Evolutionary conservation across 2,329 filamentous ascomycete species (phyloP).

Genomic region (Pseudogymnoascus sp.): DNA sequence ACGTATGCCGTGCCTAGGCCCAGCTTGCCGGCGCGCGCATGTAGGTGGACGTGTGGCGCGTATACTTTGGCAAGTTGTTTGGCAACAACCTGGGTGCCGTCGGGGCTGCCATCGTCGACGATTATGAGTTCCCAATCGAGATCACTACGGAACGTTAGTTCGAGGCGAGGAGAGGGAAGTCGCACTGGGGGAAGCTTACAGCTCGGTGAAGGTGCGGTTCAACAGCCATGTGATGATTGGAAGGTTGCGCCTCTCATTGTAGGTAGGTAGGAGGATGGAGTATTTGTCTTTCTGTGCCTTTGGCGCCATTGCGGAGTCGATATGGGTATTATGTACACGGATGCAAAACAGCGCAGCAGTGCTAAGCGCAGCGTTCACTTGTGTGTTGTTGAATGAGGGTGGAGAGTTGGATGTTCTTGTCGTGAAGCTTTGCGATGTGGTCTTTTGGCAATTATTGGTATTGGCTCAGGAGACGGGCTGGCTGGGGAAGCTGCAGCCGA

Average conservation of each 20-base stretch:
- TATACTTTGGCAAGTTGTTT: slow-evolving; percentile 85
- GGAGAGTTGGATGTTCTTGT: not conserved
- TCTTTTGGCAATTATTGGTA: slow-evolving; percentile 8
- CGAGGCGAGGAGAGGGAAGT: slow-evolving; percentile 11
- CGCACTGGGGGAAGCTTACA: slow-evolving; percentile 45
- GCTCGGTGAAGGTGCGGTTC: slow-evolving; percentile 81
- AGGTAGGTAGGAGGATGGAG: slow-evolving; percentile 94
- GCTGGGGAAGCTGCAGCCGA: slow-evolving; percentile 7
- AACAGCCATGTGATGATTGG: slow-evolving; percentile 94
- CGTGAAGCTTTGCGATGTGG: slow-evolving; percentile 8
- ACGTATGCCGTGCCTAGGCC: slow-evolving; percentile 96
- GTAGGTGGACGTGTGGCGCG: slow-evolving; percentile 68
- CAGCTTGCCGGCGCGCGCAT: slow-evolving; percentile 86
- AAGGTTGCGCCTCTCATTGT: slow-evolving; percentile 96
- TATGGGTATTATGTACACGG: not conserved
- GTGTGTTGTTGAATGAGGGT: not conserved
- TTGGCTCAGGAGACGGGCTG: slow-evolving; percentile 1
- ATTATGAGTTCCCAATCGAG: slow-evolving; percentile 97
- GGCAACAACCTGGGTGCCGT: slow-evolving; percentile 86
- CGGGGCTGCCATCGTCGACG: slow-evolving; percentile 94
- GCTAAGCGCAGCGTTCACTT: not conserved
- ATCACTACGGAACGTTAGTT: not conserved
- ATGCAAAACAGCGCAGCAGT: not conserved
- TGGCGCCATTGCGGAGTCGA: slow-evolving; percentile 1
- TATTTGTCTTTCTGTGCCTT: slow-evolving; percentile 60